phyloP scores from a whole-genome alignment of 306 rosid genomes.

The Inga leiocalycina region DNA sequence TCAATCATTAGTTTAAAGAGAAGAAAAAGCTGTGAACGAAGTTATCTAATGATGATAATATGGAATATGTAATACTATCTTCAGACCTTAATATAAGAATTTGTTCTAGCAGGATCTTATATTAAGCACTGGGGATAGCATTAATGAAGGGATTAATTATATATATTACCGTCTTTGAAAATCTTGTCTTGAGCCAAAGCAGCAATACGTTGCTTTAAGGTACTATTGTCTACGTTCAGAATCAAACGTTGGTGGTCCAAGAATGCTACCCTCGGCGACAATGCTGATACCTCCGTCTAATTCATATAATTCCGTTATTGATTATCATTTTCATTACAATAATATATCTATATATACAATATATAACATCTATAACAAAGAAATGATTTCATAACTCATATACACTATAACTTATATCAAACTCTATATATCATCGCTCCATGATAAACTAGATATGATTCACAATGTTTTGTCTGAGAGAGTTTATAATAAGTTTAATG shows the following conservation, averaged over 20 bases:
- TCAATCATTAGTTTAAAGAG: not conserved
- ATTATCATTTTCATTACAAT: not conserved
- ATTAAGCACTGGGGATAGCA: not conserved
- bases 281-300: conserved; percentile 73
- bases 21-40: not conserved
- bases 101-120: too few relatives aligned
- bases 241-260: conserved; percentile 78
- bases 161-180: conserved; percentile 62
- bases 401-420: too few relatives aligned
- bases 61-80: not conserved
- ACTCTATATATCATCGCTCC: not conserved
- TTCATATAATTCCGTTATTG: not conserved
- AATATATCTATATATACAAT: not conserved
- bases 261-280: conserved; percentile 75
- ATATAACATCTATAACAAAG: not conserved
- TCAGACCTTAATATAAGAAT: too few relatives aligned
- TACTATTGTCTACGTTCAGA: conserved; percentile 67
- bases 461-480: not conserved
- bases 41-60: not conserved
- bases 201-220: conserved; percentile 73
- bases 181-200: conserved; percentile 78
- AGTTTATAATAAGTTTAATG: not conserved
- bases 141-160: not conserved
- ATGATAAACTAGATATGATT: not conserved
- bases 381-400: not conserved